Evolutionary conservation across 805 yeast species (phyloP), one percentile per base, ranked within the genome.

Genomic region (Hanseniaspora pseudoguilliermondii): DNA sequence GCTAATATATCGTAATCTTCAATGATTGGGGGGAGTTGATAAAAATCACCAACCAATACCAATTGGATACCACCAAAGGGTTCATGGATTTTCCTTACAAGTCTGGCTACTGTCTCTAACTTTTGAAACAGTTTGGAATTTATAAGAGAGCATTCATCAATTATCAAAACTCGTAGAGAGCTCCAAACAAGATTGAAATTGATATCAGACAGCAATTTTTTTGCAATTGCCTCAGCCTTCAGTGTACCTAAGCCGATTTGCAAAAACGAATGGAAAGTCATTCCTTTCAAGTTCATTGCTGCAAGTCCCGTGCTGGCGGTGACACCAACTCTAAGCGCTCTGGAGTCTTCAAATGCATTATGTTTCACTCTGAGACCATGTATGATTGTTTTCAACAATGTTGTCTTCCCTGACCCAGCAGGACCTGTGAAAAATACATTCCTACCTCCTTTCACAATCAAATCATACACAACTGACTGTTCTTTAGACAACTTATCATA

Each of bases 221-320:
- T 69, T 2, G 78, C 72, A 43, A 88, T 66, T 16, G 68, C 67
- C 0, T 70, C 71, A 0, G 70, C 76, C 2, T 73, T 61, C 6
- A 77, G 86, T 46, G 69, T 70, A 2, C 95, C 96, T 1, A 90
- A 68, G 0, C 97, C 97, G 54, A 89, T 79, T 0, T 95, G 95
- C 0, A 95, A 79, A 71, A 82, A 88, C 62, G 86, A 76, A 66
- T 91, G 95, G 32, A 93, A 73, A 0, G 98, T 93, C 34, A 77
- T 79, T 27, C 98, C 98, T 1, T 93, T 95, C 61, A 93, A 85
- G 63, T 88, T 88, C 44, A 89, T 83, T 0, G 97, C 98, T 0
- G 98, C 98, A 59, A 93, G 72, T 1, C 98, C 98, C 0, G 98
- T 93, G 0, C 96, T 86, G 0, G 98, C 98, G 0, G 97, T 88